These are phyloP conservation scores for Vicia faba DNA, from an alignment of 306 rosid genomes.

Conservation along the genomic window DNA sequence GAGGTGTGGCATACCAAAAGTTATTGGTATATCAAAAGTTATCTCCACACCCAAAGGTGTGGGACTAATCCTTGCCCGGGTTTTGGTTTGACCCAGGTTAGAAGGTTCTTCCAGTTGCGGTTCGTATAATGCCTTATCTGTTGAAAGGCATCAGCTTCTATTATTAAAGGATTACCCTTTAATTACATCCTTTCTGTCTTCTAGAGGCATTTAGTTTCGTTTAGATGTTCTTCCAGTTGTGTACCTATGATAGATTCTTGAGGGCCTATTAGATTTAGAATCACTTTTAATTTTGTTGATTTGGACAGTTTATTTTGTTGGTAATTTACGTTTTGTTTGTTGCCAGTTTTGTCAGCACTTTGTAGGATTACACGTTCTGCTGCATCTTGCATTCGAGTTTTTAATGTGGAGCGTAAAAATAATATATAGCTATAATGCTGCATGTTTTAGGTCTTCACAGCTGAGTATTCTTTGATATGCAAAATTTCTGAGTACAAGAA, in stretches of 20 bases:
- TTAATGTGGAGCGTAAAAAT: slow-evolving; percentile 20
- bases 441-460: slow-evolving; percentile 74
- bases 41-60: no score
- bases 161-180: slow-evolving; percentile 24
- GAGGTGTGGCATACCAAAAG: no score
- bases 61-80: neutral
- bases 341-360: slow-evolving; percentile 19
- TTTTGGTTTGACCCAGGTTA: slow-evolving; percentile 25
- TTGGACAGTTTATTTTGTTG: slow-evolving; percentile 9
- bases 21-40: no score
- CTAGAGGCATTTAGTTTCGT: slow-evolving; percentile 16
- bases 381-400: slow-evolving; percentile 34
- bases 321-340: slow-evolving; percentile 24
- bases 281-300: slow-evolving; percentile 30
- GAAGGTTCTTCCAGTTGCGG: slow-evolving; percentile 21
- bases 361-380: slow-evolving; percentile 7
- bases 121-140: slow-evolving; percentile 2
- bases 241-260: neutral
- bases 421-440: slow-evolving; percentile 26
- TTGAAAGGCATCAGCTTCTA: slow-evolving; percentile 16
- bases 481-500: slow-evolving; percentile 85
- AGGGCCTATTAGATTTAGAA: neutral
- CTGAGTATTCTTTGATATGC: slow-evolving; percentile 95
- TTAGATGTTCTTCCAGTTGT: slow-evolving; percentile 26
- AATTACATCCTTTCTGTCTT: neutral